Conservation (phyloP, 495 filamentous ascomycete species). For the Trypethelium eluteriae region DNA sequence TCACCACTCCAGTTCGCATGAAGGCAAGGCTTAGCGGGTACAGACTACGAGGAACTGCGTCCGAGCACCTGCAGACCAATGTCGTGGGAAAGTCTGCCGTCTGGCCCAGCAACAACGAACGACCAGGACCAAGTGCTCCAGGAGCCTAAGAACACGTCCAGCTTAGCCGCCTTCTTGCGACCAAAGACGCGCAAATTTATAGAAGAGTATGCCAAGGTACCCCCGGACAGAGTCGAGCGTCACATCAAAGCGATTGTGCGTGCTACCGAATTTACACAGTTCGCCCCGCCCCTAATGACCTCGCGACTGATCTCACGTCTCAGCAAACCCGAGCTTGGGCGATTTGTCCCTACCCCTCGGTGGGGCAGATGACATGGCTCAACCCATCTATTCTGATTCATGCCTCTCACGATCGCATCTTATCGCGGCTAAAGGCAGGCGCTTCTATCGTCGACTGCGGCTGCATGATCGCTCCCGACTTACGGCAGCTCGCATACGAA, state of each 20-base stretch:
- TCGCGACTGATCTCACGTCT: not conserved
- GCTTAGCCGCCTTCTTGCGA: constrained; percentile 8
- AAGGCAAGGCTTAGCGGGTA: not conserved
- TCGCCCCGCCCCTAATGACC: no score
- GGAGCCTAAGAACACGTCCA: not conserved
- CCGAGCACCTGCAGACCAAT: not conserved
- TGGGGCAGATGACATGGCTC: constrained; percentile 13
- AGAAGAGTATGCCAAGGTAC: constrained; percentile 10
- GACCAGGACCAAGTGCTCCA: not conserved
- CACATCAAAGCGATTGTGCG: constrained; percentile 14
- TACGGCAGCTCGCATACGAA: constrained; percentile 29
- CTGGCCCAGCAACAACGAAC: constrained; percentile 8
- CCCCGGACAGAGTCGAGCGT: constrained; percentile 10
- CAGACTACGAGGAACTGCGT: not conserved
- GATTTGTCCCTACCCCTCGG: constrained; percentile 11
- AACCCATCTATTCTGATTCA: constrained; percentile 14
- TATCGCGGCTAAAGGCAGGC: constrained; percentile 22
- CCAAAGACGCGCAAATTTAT: constrained; percentile 11
- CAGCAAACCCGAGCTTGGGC: constrained; percentile 7
- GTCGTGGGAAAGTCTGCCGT: not conserved
- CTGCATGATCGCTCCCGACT: constrained; percentile 33
- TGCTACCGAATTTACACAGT: not conserved
- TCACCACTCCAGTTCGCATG: not conserved
- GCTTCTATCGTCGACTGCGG: constrained; percentile 32
- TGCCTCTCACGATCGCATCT: constrained; percentile 9